Evolutionary conservation across 371 early-diverging fungal genomes (phyloP).

Genomic region (Mortierella sp.): DNA sequence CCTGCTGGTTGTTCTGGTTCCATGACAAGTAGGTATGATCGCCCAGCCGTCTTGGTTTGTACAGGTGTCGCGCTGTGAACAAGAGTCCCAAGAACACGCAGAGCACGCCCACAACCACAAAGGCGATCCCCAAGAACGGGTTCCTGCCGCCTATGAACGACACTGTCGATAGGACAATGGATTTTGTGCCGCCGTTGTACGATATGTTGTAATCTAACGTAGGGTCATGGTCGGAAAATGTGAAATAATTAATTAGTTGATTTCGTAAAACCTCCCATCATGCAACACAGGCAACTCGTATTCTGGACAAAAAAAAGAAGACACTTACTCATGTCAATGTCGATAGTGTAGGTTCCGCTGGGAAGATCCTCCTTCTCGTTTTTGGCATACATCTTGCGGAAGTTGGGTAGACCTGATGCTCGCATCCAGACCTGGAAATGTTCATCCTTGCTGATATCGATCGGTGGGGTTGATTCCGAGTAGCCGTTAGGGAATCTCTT

Average conservation of each 20-base stretch:
- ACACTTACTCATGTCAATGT: conserved; percentile 73
- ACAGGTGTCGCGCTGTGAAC: conserved; percentile 88
- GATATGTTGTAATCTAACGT: conserved; percentile 84
- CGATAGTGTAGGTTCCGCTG: conserved; percentile 75
- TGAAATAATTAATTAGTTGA: background rate
- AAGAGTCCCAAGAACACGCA: conserved; percentile 89
- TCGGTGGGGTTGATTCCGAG: conserved; percentile 69
- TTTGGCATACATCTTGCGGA: conserved; percentile 95
- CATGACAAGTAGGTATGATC: conserved; percentile 94
- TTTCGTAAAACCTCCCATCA: background rate
- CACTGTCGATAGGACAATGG: conserved; percentile 90
- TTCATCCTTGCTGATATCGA: conserved; percentile 80
- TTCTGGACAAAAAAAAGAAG: background rate
- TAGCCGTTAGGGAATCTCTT: conserved; percentile 72
- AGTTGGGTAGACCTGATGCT: conserved; percentile 94
- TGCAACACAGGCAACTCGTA: no score
- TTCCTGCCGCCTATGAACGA: conserved; percentile 96
- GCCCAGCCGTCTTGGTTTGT: conserved; percentile 94
- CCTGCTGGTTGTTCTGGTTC: conserved; percentile 76
- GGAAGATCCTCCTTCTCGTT: conserved; percentile 70
- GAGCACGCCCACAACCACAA: conserved; percentile 88
- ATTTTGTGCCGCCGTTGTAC: conserved; percentile 90
- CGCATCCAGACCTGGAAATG: conserved; percentile 99
- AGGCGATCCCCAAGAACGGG: conserved; percentile 94
- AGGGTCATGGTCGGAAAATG: background rate